Conservation (phyloP, 2,329 filamentous ascomycete species). For the Allantophomopsis cytisporea region DNA sequence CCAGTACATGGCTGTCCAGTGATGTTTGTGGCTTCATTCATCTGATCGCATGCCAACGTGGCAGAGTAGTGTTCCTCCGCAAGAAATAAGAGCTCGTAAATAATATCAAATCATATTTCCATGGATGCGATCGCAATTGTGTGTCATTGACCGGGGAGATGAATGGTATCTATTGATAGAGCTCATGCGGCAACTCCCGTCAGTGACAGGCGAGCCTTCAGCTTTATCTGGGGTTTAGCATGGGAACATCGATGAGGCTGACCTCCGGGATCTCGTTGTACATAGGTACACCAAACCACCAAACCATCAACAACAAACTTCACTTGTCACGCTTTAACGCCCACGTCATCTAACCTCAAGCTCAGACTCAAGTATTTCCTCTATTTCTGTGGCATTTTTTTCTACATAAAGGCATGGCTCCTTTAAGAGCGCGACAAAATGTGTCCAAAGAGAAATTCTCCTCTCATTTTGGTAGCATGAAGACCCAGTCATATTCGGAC, state of each 20-base stretch:
- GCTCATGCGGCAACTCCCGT: slow-evolving; percentile 1
- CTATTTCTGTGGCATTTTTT: no score
- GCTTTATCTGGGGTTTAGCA: background rate
- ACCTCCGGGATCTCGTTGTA: no score
- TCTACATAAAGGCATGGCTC: slow-evolving; percentile 8
- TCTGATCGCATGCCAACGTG: slow-evolving; percentile 16
- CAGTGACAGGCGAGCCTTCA: background rate
- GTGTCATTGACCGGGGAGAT: no score
- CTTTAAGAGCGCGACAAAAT: slow-evolving; percentile 30
- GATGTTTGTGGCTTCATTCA: slow-evolving; percentile 17
- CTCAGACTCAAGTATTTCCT: no score
- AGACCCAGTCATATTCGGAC: slow-evolving; percentile 60
- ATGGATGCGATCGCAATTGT: no score
- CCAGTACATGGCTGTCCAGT: slow-evolving; percentile 65
- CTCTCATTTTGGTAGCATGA: slow-evolving; percentile 49
- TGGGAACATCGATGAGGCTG: no score
- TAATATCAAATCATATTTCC: background rate
- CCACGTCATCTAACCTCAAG: no score
- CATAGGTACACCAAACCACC: no score
- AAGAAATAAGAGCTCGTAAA: background rate
- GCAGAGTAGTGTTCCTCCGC: slow-evolving; percentile 5
- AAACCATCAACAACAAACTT: no score
- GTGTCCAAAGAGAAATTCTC: slow-evolving; percentile 60
- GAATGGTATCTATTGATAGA: background rate
- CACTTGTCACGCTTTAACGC: no score